Evolutionary conservation across 352 stramenopile genomes (phyloP), one percentile per base, ranked within the genome.

Genomic region (Globisporangium rhizosaccharum): DNA sequence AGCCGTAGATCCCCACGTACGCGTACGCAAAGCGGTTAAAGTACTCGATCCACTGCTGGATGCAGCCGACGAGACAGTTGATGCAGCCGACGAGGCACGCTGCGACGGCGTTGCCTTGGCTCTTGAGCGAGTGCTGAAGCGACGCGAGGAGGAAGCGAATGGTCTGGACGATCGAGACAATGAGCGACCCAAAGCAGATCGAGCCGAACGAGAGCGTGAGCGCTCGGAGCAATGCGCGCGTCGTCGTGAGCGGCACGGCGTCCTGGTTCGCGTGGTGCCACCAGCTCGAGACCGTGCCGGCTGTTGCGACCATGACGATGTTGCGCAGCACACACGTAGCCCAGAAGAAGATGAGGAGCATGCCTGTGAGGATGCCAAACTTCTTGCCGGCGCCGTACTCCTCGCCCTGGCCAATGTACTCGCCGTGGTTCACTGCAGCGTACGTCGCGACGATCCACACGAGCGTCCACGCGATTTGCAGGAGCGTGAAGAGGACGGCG

Each of bases 271-370:
- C 75, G 50, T 93, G 68, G 58, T 86, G 65, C 76, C 81, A 77
- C 92, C 92, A 98, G 51, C 76, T 92, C n/a, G 75, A 87, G 15
- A 97, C 83, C 5, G 79, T 89, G 23, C 88, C 90, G 2, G 85
- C 82, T 0, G 88, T 87, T 25, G 85, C 81, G 15, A 85, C 75
- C 61, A 92, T 88, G 37, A 97, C 65, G 42, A 95, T 76, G 69
- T 97, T 97, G 53, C 65, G 67, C 47, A 74, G 71, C 41, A 93
- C 76, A 20, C 73, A 73, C 33, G 65, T 75, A 1, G 70, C 81
- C 90, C 90, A 98, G 67, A 88, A 88, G 58, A 90, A 92, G 11
- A 45, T n/a, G 39, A 45, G 39, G 39, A 45, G 39, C 39, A n/a
- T 14, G 11, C 11, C 53, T 36, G 88, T 79, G 17, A 75, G 58